phyloP scores from a whole-genome alignment of 108 stramenopile genomes.

The Chaetoceros muelleri region DNA sequence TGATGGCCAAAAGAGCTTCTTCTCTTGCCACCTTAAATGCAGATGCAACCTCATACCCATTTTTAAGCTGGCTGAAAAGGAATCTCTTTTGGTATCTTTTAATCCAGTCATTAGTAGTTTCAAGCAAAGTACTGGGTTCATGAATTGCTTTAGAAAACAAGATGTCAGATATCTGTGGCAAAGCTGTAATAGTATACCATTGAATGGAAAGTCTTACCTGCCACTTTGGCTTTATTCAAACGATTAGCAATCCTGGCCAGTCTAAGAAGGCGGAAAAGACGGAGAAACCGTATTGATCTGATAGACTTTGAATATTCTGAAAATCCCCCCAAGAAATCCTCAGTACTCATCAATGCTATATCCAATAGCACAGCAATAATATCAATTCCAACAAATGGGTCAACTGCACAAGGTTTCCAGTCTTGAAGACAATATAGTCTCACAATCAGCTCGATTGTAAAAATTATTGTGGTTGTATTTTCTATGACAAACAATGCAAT shows the following conservation, averaged over 20 bases:
- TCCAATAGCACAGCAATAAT: constrained; percentile 14
- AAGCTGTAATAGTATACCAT: too few species aligned
- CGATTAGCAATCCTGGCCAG: constrained; percentile 2
- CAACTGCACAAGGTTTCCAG: constrained; percentile 10
- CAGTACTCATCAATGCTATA: constrained; percentile 5
- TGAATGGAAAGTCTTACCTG: too few species aligned
- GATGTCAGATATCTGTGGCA: too few species aligned
- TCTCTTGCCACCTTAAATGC: constrained; percentile 17
- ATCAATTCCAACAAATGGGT: constrained; percentile 10
- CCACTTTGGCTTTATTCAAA: constrained; percentile 5
- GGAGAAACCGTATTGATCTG: constrained; percentile 11
- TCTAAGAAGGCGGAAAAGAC: constrained; percentile 8
- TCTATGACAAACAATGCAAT: constrained; percentile 6
- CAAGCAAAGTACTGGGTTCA: constrained; percentile 1
- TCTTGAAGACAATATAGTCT: constrained; percentile 11
- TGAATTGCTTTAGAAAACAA: too few species aligned
- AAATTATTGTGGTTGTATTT: constrained; percentile 3
- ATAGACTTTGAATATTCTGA: constrained; percentile 3
- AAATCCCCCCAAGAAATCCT: constrained; percentile 8
- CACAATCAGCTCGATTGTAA: constrained; percentile 11
- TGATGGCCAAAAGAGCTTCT: constrained; percentile 10
- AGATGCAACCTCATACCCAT: constrained; percentile 18
- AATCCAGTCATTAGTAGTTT: background rate
- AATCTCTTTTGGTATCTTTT: constrained; percentile 9
- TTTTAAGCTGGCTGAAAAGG: constrained; percentile 14